Evolutionary conservation across 306 rosid species (phyloP).

Genomic region (Potentilla sterilis): DNA sequence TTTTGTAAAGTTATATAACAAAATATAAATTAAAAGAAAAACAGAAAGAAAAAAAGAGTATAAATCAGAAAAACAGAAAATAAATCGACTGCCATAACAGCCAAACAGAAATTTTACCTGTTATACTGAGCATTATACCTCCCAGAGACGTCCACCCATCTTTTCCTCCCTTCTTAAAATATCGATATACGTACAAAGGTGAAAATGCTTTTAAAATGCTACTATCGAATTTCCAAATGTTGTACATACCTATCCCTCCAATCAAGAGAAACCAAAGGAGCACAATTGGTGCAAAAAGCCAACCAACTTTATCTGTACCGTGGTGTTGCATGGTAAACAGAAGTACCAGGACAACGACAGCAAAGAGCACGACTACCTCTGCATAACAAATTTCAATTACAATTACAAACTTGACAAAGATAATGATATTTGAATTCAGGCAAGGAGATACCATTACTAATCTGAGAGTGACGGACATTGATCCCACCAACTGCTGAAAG

Average conservation of each 20-base stretch:
- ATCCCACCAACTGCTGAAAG: slow-evolving; percentile 96
- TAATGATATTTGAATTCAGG: slow-evolving; percentile 20
- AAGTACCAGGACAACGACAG: slow-evolving; percentile 72
- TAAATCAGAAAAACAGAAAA: not conserved
- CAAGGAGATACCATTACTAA: slow-evolving; percentile 59
- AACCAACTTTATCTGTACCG: slow-evolving; percentile 92
- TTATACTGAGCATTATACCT: slow-evolving; percentile 88
- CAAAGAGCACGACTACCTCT: slow-evolving; percentile 82
- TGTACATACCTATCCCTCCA: slow-evolving; percentile 88
- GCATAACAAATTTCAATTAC: slow-evolving; percentile 22
- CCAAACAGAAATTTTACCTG: slow-evolving; percentile 51
- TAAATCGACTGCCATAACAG: not conserved
- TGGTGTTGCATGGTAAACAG: slow-evolving; percentile 86
- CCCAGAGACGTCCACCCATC: slow-evolving; percentile 90
- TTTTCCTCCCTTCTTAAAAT: slow-evolving; percentile 65
- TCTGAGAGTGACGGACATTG: slow-evolving; percentile 62
- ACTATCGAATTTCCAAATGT: slow-evolving; percentile 71
- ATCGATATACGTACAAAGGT: slow-evolving; percentile 66
- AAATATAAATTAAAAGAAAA: too few relatives aligned
- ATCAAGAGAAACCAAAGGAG: slow-evolving; percentile 89
- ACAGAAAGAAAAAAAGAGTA: not conserved
- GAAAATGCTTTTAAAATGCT: slow-evolving; percentile 75
- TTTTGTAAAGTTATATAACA: not conserved
- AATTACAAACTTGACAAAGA: not conserved
- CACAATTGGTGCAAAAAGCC: slow-evolving; percentile 96